Percentiles rank a stretch among this genome's conserved stretches.
These are phyloP conservation scores for Malus sieversii DNA, from an alignment of 306 rosid species.

Conservation along the genomic window DNA sequence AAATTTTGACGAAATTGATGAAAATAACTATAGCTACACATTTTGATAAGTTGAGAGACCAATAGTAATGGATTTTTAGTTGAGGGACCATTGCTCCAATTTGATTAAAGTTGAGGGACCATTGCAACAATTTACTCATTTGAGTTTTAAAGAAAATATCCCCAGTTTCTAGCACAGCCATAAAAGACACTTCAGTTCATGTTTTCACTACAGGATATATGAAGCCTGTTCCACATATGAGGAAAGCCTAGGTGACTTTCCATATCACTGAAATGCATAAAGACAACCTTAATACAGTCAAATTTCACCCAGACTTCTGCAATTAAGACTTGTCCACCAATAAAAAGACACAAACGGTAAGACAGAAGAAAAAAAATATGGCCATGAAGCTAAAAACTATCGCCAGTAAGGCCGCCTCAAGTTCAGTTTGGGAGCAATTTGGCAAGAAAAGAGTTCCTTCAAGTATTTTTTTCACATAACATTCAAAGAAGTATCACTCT, in stretches of 20 bases:
- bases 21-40: too few species aligned
- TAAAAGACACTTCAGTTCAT: not conserved
- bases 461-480: not conserved
- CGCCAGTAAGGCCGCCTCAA: not conserved
- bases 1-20: too few species aligned
- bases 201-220: conserved; percentile 9
- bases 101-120: too few species aligned
- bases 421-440: not conserved
- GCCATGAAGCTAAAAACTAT: not conserved
- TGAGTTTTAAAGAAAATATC: not conserved
- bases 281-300: not conserved
- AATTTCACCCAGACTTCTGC: conserved; percentile 1
- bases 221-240: conserved; percentile 1
- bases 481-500: not conserved
- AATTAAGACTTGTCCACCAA: not conserved
- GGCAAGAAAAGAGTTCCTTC: not conserved
- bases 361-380: not conserved
- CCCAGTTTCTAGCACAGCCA: not conserved
- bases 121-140: too few species aligned
- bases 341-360: not conserved
- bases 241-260: conserved; percentile 10
- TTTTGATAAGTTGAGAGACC: too few species aligned
- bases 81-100: too few species aligned
- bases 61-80: too few species aligned
- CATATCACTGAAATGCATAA: conserved; percentile 10